phyloP scores from a whole-genome alignment of 805 yeast species.

The Ogataea saltuana region DNA sequence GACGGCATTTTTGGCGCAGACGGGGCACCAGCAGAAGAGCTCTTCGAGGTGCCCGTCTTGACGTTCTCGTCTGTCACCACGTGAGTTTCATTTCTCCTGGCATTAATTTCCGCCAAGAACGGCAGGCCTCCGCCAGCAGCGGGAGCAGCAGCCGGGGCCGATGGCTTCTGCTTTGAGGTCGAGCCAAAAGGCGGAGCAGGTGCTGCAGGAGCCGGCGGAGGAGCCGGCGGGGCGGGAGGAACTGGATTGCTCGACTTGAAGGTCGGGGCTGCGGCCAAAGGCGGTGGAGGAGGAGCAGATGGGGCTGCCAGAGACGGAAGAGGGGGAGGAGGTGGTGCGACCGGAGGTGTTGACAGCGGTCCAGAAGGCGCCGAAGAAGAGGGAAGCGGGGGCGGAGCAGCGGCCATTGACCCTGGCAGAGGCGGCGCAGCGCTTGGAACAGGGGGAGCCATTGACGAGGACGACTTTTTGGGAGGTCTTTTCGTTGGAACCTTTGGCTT shows the following conservation, averaged over 20 bases:
- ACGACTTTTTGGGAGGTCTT: slow-evolving; percentile 17
- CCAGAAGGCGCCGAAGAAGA: slow-evolving; percentile 25
- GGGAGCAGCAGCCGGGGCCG: slow-evolving; percentile 34
- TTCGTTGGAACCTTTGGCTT: slow-evolving; percentile 24
- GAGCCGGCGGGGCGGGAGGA: slow-evolving; percentile 23
- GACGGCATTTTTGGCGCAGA: slow-evolving; percentile 12
- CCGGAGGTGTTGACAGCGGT: slow-evolving; percentile 18
- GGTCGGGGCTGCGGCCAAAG: slow-evolving; percentile 3
- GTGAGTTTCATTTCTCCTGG: slow-evolving; percentile 50
- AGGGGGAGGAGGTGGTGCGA: slow-evolving; percentile 15
- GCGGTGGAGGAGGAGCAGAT: slow-evolving; percentile 17
- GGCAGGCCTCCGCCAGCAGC: slow-evolving; percentile 49
- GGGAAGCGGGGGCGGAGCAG: slow-evolving; percentile 25
- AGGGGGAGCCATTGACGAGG: not conserved
- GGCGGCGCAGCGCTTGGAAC: slow-evolving; percentile 18
- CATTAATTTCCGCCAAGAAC: slow-evolving; percentile 58
- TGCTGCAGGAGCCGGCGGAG: slow-evolving; percentile 24
- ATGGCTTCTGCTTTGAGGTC: slow-evolving; percentile 11
- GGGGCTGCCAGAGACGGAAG: slow-evolving; percentile 24
- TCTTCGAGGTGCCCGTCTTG: slow-evolving; percentile 25
- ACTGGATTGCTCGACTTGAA: slow-evolving; percentile 15
- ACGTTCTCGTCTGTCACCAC: slow-evolving; percentile 43
- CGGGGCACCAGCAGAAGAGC: slow-evolving; percentile 26
- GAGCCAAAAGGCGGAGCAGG: slow-evolving; percentile 17
- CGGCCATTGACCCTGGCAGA: slow-evolving; percentile 19